Evolutionary conservation across 2,329 filamentous ascomycete species (phyloP), one percentile per base, ranked within the genome.

Genomic region (Cladophialophora psammophila): DNA sequence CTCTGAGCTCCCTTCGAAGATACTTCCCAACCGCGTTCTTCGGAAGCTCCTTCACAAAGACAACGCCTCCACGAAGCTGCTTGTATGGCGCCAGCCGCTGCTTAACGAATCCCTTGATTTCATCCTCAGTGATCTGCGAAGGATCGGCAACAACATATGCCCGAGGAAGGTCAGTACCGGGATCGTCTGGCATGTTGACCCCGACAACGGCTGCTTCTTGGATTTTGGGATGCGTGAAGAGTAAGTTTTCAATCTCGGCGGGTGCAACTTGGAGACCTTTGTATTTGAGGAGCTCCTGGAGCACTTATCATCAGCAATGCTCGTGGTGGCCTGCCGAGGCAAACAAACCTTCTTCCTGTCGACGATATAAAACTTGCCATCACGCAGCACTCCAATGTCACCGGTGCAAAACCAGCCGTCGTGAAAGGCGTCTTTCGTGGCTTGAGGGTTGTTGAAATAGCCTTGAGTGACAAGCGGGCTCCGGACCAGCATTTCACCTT

Each of bases 291-390:
- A 78, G 74, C 61, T 77, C 80, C 70, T 72, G 52, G 13, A n/a
- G 12, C 31, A 38, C 26, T 15, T 26, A 13, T 38, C 13, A 20
- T 61, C 34, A 61, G 45, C 20, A 32, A 2, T 61, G 36, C 1
- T 40, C 48, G 31, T 3, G 26, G 10, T 59, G 35, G 36, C 9
- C 12, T 10, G 5, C 10, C 32, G 13, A 40, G 58, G 79, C 66
- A 71, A 18, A 54, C 64, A 12, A 52, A 69, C 67, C 79, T 90
- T 91, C 15, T 91, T 80, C 4, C 92, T 88, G 75, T 96, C 92
- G 0, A 92, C 94, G 74, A 94, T 91, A 80, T 88, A 94, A 69
- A 94, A 89, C 74, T 94, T 91, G n/a, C 90, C 90, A 38, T 89
- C 53, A 10, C 65, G 59, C 36, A 75, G 63, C 9, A 63, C 40